A percentile compares a stretch with the other conserved stretches of the same genome.
These are phyloP conservation scores for Tylopilus plumbeoviolaceoides DNA, from an alignment of 768 basidiomycete genomes.

Conservation along the genomic window DNA sequence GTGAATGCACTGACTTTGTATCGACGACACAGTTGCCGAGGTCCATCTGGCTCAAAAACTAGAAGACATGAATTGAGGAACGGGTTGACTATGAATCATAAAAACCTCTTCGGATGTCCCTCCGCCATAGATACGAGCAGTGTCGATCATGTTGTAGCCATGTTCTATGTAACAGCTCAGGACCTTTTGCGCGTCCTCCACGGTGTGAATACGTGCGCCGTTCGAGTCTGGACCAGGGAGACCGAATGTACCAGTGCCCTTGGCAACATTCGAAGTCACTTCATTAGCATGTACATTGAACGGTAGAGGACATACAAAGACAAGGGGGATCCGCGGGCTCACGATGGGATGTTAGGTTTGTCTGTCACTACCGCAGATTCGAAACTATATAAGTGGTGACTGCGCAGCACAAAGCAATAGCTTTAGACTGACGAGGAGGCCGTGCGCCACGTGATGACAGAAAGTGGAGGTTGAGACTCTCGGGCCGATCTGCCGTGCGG, in stretches of 20 bases:
- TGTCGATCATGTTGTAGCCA: constrained; percentile 21
- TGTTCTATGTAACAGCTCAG: constrained; percentile 11
- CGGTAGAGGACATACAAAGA: constrained; percentile 7
- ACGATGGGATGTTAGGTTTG: neutral
- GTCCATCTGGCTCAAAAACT: constrained; percentile 18
- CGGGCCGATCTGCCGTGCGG: neutral
- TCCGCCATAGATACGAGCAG: constrained; percentile 19
- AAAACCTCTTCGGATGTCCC: constrained; percentile 24
- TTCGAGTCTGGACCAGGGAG: constrained; percentile 14
- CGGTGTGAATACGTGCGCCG: constrained; percentile 19
- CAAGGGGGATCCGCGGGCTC: constrained; percentile 8
- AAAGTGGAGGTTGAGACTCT: too few species aligned
- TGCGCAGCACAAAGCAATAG: neutral
- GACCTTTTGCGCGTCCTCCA: constrained; percentile 12
- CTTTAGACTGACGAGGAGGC: too few species aligned
- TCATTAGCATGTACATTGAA: neutral
- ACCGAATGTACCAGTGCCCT: constrained; percentile 25
- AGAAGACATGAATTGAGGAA: neutral
- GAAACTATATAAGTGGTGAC: neutral
- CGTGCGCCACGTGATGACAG: too few species aligned
- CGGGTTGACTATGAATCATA: neutral
- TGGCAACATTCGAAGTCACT: neutral
- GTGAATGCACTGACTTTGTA: constrained; percentile 13
- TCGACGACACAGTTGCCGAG: constrained; percentile 11
- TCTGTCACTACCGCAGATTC: neutral